Evolutionary conservation across 805 yeast species (phyloP), one percentile per base, ranked within the genome.

Genomic region (Priceomyces haplophilus): DNA sequence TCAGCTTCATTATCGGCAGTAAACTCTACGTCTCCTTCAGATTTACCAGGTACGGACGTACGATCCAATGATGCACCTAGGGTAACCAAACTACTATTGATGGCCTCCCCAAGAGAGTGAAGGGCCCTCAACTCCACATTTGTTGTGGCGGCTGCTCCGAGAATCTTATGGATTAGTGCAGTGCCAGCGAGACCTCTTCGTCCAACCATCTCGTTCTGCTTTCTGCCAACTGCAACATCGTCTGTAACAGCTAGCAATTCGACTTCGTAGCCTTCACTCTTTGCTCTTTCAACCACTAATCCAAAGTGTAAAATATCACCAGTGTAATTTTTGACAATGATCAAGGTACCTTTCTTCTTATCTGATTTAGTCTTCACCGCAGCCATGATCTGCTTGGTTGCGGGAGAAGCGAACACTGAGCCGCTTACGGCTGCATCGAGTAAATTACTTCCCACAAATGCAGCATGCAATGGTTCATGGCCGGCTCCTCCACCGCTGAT

Each of bases 401-500:
- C 79, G 3, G 98, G 98, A 11, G 96, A 88, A 0, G 97, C 97
- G 69, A 90, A 90, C n/a, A 88, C 76, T 41, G 83, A 80, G 29
- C 98, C 98, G 41, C 89, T 80, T 3, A 90, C 96, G 0, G 96
- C 97, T 32, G 83, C 95, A 51, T 86, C 88, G 32, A 90, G 63
- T 52, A 85, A 67, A 38, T 95, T 95, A 11, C 79, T 73, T 10
- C 97, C 97, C 17, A 90, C 89, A 60, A 81, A 90, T 0, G 96
- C 97, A 7, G 87, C 90, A 56, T 91, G 97, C 3, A 89, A 73
- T 19, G 97, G 97, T 64, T 90, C 98, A 58, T 90, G 98, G 37
- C 98, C 98, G 11, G 90, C 81, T 20, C 97, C 97, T 43, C 98
- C 98, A 46, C 97, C 97, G 25, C 96, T 82, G 20, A 90, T 67